Evolutionary conservation across 768 basidiomycete species (phyloP), one percentile per base, ranked within the genome.

Genomic region (Russula lepida): DNA sequence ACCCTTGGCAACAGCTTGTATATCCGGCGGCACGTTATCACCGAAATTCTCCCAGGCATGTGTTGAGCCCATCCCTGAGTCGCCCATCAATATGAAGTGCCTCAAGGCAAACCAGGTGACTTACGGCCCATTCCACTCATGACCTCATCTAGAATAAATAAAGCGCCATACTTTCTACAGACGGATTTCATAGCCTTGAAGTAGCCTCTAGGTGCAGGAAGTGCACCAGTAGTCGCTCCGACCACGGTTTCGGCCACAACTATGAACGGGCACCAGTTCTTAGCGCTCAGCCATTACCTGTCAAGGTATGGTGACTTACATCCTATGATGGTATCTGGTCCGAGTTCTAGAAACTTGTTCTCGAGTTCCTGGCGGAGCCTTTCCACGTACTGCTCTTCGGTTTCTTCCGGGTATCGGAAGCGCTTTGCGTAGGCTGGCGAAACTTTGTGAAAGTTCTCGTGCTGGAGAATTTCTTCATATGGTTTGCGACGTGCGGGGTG

Each of bases 81-180:
- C 56, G n/a, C 23, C 54, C 28, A 37, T 32, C 41, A 37, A 15
- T 7, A n/a, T 56, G 41, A 52, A 35, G 25, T 54, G 33, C 52
- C 48, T 35, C 53, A 48, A 51, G 60, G 54, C 28, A 27, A 37
- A 48, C 39, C 33, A 35, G 13, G 55, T 35, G 41, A 78, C 88
- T 73, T 69, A 87, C 91, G 83, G 59, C 92, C 90, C 87, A 93
- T 92, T 47, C 91, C 91, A 69, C 85, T 84, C 92, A 95, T 93
- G 49, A 93, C 88, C 73, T 95, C 93, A 68, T 95, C 93, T 37
- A 93, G 79, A 44, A 94, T 90, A 71, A 93, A 86, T 19, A 95
- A 72, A 1, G 83, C 88, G 67, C 66, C 78, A 67, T 68, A 86
- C 72, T 86, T 90, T 41, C 87, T 81, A 66, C 88, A 90, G 21